A percentile compares a stretch with the other conserved stretches of the same genome.
phyloP scores from a whole-genome alignment of 2,329 filamentous ascomycete genomes.

The Aspergillus phoenicis region DNA sequence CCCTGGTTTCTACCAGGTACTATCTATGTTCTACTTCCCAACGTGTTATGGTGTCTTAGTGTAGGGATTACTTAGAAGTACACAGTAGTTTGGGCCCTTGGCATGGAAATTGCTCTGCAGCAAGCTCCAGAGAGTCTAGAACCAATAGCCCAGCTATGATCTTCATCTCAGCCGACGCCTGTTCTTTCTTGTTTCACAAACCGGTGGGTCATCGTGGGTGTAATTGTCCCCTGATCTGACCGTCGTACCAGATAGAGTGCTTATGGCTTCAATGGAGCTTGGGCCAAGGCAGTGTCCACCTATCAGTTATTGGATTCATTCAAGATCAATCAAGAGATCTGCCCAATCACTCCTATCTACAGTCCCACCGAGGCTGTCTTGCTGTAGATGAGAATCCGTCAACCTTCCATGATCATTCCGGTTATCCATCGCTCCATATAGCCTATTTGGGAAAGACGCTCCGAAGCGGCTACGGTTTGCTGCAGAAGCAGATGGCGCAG shows the following conservation, averaged over 20 bases:
- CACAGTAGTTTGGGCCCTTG: neutral
- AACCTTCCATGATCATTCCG: neutral
- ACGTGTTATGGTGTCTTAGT: no score
- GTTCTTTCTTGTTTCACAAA: neutral
- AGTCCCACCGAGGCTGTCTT: neutral
- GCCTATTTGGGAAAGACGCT: neutral
- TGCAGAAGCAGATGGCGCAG: neutral
- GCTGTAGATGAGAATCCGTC: neutral
- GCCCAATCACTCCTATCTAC: neutral
- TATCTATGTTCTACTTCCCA: no score
- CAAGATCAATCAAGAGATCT: neutral
- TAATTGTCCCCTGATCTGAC: neutral
- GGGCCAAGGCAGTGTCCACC: neutral
- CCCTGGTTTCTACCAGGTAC: no score
- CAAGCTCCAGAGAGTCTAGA: neutral
- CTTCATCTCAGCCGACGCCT: neutral
- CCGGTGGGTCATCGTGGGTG: neutral
- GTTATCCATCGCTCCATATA: neutral
- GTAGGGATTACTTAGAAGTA: no score
- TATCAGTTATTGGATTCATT: neutral
- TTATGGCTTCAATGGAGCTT: neutral
- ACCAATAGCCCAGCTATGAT: neutral
- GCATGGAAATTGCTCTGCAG: neutral
- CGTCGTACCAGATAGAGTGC: neutral
- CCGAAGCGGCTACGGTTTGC: constrained; percentile 5